Evolutionary conservation across 2,329 filamentous ascomycete species (phyloP), one percentile per base, ranked within the genome.

Genomic region (Paecilomyces sp.): DNA sequence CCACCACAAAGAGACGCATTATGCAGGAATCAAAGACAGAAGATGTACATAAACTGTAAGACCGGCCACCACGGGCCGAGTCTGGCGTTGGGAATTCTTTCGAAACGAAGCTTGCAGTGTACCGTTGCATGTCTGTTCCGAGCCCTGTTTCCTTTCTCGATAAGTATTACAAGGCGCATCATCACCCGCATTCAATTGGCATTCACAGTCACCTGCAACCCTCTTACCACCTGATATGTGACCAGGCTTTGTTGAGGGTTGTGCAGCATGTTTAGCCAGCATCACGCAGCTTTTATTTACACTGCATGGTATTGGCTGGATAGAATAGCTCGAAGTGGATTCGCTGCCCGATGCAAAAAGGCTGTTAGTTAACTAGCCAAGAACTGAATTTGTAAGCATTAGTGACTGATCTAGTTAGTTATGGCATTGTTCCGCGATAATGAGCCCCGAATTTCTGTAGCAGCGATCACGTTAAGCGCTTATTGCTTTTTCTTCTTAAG

Each of bases 41-140:
- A 70, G 69, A 73, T 75, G 73, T 75, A 75, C 68, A 75, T 75
- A 75, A 72, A 68, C 62, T 64, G 65, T 65, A 66, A 71, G 65
- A 72, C 66, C 67, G 70, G 67, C 70, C 69, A 61, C 62, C 63
- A 73, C 68, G 69, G 64, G 72, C 64, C 67, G 67, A 68, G 66
- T 65, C 67, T 70, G 72, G 71, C 68, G 70, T 73, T 72, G 65
- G 69, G 67, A 28, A 70, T 64, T 59, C 63, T 56, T 59, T 67
- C 63, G 31, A 50, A 52, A 52, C 47, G 7, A 57, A 53, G 51
- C 51, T 53, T n/a, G 51, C 51, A 47, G 51, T 53, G 8, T 53
- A 30, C 24, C 51, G 13, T 53, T 53, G 51, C 51, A 15, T 53
- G 51, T 25, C 51, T 25, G 28, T 53, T 24, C 24, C 28, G 22